Conservation (phyloP, 208 protist species). For the Tritrichomonas foetus region DNA sequence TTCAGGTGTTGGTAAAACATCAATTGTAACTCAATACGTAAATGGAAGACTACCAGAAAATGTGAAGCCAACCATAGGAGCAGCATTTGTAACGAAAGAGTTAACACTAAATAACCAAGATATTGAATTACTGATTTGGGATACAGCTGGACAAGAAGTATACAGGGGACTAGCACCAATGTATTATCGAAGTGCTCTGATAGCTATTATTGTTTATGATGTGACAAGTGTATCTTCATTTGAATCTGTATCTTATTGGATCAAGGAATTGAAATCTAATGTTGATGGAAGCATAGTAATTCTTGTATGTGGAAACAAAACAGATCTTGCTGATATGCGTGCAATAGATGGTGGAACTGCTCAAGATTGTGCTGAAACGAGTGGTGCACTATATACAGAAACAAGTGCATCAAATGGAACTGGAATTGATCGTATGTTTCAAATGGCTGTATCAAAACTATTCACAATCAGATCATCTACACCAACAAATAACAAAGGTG, state of each 20-base stretch:
- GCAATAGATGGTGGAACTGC: background rate
- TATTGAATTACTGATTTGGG: slow-evolving; percentile 14
- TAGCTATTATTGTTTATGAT: slow-evolving; percentile 24
- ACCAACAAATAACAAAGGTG: background rate
- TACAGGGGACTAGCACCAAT: slow-evolving; percentile 9
- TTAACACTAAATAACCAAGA: background rate
- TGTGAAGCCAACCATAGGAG: slow-evolving; percentile 30
- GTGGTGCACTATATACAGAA: background rate
- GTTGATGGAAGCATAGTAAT: slow-evolving; percentile 28
- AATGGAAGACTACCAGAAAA: background rate
- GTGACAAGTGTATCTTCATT: background rate
- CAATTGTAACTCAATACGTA: background rate
- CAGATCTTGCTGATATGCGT: background rate
- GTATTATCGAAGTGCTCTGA: slow-evolving; percentile 35
- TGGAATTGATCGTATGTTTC: background rate
- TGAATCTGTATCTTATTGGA: slow-evolving; percentile 31
- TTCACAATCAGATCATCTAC: background rate
- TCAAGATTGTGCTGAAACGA: background rate
- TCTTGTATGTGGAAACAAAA: slow-evolving; percentile 21
- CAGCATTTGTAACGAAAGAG: slow-evolving; percentile 20
- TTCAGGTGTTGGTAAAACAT: no score
- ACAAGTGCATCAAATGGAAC: background rate
- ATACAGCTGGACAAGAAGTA: slow-evolving; percentile 39
- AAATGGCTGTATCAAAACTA: background rate
- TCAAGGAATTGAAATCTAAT: background rate